Base-by-base conservation (phyloP, 2,329 filamentous ascomycete genomes). In the Atkinsonella hypoxylon region DNA sequence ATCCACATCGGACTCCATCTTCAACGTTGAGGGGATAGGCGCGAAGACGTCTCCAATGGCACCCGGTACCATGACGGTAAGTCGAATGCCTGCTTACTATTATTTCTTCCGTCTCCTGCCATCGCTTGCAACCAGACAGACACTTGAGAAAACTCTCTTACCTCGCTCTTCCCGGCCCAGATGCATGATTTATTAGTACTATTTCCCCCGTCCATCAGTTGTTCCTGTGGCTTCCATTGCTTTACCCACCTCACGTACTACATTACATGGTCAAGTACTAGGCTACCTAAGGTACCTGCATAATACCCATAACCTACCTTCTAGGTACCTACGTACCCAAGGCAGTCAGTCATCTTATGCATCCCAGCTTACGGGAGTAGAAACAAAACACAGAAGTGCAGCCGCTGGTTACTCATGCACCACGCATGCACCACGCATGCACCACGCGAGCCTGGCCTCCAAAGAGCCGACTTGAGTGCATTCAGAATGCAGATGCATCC, bases 361-460 rank as follows among this genome's bases (percentile, higher is more conserved):
- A 46, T 20, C 22, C 44, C 10, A 18, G 30, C 8, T 15, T 32
- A 26, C 22, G 15, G n/a, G n/a, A n/a, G n/a, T n/a, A n/a, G n/a
- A n/a, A n/a, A 34, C 30, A 3, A 34, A 32, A 18, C 44, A 45
- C 44, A 32, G 30, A n/a, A 9, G 26, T 32, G 39, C 38, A 48
- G 26, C 26, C 47, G 40, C 47, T 43, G n/a, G n/a, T n/a, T n/a
- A 43, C 31, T 32, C 17, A 26, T 44, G 47, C 40, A 36, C 48
- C 13, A 22, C 32, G 18, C 34, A 26, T 6, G n/a, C 22, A 26
- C 22, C 22, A 26, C 22, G 22, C 22, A 40, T 40, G 45, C 45
- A 47, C 45, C 34, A 40, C 45, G 34, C 45, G 45, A 47, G 34
- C 45, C 45, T 13, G 26, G 45, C 45, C 36, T 30, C 20, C 18